phyloP scores from a whole-genome alignment of 129 eudicot species.

The Gnaphalium uliginosum region DNA sequence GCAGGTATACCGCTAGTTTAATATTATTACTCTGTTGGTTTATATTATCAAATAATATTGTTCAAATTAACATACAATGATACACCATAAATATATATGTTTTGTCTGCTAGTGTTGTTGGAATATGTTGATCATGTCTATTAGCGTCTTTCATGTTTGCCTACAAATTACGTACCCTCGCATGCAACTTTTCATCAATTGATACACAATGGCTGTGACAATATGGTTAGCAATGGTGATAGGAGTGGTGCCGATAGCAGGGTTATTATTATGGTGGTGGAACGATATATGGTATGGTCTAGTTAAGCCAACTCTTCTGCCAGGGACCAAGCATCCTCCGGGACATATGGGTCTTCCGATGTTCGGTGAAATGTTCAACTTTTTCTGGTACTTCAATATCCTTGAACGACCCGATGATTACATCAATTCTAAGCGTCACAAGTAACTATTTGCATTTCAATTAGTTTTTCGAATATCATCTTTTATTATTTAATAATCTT shows the following conservation, averaged over 20 bases:
- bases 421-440: constrained; percentile 53
- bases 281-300: constrained; percentile 45
- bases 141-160: constrained; percentile 20
- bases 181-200: not conserved
- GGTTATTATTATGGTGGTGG: constrained; percentile 56
- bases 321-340: constrained; percentile 45
- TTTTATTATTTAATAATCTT: too few species aligned
- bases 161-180: constrained; percentile 9
- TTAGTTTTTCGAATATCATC: too few species aligned
- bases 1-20: too few species aligned
- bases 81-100: too few species aligned
- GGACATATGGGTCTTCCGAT: constrained; percentile 63
- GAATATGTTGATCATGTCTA: constrained; percentile 10
- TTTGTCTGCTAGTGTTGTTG: constrained; percentile 17
- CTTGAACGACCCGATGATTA: constrained; percentile 49
- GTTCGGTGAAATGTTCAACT: constrained; percentile 50
- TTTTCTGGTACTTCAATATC: constrained; percentile 57
- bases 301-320: constrained; percentile 12
- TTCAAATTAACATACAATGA: too few species aligned
- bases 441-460: constrained; percentile 34
- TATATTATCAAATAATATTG: too few species aligned
- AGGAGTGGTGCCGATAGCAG: constrained; percentile 31
- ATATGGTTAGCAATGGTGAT: constrained; percentile 20
- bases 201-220: too few species aligned
- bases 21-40: too few species aligned